Evolutionary conservation across 2,329 filamentous ascomycete species (phyloP).

Genomic region (Fusarium napiforme): DNA sequence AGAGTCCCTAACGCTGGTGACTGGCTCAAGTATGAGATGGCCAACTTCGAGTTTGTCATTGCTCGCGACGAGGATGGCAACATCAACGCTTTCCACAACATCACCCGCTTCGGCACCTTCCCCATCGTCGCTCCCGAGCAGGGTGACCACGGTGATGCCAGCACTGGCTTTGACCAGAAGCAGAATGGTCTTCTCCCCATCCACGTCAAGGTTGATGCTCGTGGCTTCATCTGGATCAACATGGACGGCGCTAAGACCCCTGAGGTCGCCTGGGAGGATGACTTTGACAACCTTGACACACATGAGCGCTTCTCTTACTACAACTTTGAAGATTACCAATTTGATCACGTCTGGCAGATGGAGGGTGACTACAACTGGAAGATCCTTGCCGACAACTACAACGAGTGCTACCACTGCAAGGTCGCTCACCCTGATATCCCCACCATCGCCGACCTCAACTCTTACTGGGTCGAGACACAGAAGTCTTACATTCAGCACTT

Average conservation of each 20-base stretch:
- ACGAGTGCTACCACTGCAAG: constrained; percentile 73
- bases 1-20: constrained; percentile 64
- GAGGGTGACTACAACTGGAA: constrained; percentile 70
- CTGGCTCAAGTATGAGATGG: constrained; percentile 65
- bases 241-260: constrained; percentile 59
- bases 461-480: constrained; percentile 63
- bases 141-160: constrained; percentile 60
- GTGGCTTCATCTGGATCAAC: constrained; percentile 70
- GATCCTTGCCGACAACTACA: constrained; percentile 71
- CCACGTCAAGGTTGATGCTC: constrained; percentile 63
- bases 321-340: constrained; percentile 64
- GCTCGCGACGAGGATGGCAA: constrained; percentile 60
- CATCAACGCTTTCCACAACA: constrained; percentile 71
- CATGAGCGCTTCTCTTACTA: constrained; percentile 58
- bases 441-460: constrained; percentile 65
- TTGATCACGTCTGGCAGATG: constrained; percentile 68
- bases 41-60: constrained; percentile 67
- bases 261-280: constrained; percentile 62
- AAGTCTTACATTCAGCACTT: constrained; percentile 62
- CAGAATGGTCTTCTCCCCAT: constrained; percentile 67
- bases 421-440: constrained; percentile 68
- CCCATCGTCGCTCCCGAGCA: constrained; percentile 59
- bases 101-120: constrained; percentile 71
- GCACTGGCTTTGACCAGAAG: constrained; percentile 66
- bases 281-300: constrained; percentile 60